Percentiles rank a stretch among this genome's conserved stretches.
Conservation (phyloP, 2,329 filamentous ascomycete species). For the Lasiodiplodia theobromae region DNA sequence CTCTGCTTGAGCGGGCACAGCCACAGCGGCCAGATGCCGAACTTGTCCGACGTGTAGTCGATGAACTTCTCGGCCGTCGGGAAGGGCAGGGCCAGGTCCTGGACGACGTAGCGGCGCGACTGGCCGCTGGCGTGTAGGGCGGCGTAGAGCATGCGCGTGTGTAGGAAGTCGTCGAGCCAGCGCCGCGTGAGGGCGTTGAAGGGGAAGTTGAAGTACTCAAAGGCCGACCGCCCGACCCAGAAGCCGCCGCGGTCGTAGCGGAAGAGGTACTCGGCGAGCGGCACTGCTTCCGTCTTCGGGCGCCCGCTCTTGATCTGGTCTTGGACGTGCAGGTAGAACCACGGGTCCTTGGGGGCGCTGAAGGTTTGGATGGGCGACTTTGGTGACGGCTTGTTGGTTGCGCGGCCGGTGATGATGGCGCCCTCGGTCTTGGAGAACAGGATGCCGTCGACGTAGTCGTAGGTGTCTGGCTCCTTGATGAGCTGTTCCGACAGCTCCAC, state of each 20-base stretch:
- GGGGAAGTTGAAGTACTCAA: slow-evolving; percentile 68
- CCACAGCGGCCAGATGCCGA: slow-evolving; percentile 58
- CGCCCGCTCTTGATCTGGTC: slow-evolving; percentile 37
- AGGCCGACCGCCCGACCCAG: slow-evolving; percentile 70
- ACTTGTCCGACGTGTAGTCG: slow-evolving; percentile 47
- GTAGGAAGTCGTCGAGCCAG: slow-evolving; percentile 67
- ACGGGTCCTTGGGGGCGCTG: slow-evolving; percentile 54
- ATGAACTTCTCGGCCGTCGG: slow-evolving; percentile 53
- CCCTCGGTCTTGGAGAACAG: slow-evolving; percentile 54
- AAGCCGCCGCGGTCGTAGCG: slow-evolving; percentile 74
- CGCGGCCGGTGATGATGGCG: slow-evolving; percentile 54
- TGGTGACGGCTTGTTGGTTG: slow-evolving; percentile 41
- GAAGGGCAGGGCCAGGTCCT: slow-evolving; percentile 64
- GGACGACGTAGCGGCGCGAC: slow-evolving; percentile 67
- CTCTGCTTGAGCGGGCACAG: slow-evolving; percentile 52
- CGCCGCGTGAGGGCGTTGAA: slow-evolving; percentile 70
- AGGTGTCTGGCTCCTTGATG: slow-evolving; percentile 38
- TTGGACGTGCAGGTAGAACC: slow-evolving; percentile 58
- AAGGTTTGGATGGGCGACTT: slow-evolving; percentile 42
- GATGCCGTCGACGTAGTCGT: slow-evolving; percentile 60
- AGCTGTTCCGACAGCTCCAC: slow-evolving; percentile 49
- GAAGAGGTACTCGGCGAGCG: slow-evolving; percentile 72
- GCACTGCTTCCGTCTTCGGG: slow-evolving; percentile 62
- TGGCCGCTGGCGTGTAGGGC: slow-evolving; percentile 69
- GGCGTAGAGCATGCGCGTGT: slow-evolving; percentile 70